Conservation (phyloP, 495 filamentous ascomycete species). For the Patellaria atrata region DNA sequence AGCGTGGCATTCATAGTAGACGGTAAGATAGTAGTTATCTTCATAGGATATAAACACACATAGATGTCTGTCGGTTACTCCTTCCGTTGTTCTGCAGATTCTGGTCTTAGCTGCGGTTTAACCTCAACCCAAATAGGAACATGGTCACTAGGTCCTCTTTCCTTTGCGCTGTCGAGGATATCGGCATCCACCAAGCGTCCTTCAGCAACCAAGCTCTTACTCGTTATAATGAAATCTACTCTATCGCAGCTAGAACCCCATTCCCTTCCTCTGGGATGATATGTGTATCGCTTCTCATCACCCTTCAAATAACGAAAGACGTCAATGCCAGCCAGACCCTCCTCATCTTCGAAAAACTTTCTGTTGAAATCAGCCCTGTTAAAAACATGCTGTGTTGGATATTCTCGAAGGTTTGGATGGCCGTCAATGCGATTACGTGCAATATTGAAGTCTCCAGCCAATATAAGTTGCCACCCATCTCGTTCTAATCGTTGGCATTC, state of each 20-base stretch:
- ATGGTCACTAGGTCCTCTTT: slow-evolving; percentile 27
- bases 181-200: slow-evolving; percentile 14
- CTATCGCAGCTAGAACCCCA: slow-evolving; percentile 27
- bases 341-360: slow-evolving; percentile 30
- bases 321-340: slow-evolving; percentile 15
- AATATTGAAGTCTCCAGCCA: slow-evolving; percentile 38
- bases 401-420: slow-evolving; percentile 30
- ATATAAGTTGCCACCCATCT: slow-evolving; percentile 28
- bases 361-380: slow-evolving; percentile 36
- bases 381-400: slow-evolving; percentile 30
- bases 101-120: too few species aligned
- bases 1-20: too few species aligned
- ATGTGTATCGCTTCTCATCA: slow-evolving; percentile 23
- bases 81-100: too few species aligned
- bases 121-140: slow-evolving; percentile 22
- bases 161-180: slow-evolving; percentile 22
- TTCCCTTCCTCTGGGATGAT: slow-evolving; percentile 16
- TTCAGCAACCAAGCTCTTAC: slow-evolving; percentile 10
- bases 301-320: slow-evolving; percentile 23
- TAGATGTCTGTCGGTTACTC: too few species aligned
- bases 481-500: slow-evolving; percentile 28
- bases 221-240: slow-evolving; percentile 24
- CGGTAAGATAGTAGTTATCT: too few species aligned
- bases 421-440: slow-evolving; percentile 31
- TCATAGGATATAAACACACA: too few species aligned